Base-by-base conservation (phyloP, 345 rosid genomes). In the Citrus australasica region DNA sequence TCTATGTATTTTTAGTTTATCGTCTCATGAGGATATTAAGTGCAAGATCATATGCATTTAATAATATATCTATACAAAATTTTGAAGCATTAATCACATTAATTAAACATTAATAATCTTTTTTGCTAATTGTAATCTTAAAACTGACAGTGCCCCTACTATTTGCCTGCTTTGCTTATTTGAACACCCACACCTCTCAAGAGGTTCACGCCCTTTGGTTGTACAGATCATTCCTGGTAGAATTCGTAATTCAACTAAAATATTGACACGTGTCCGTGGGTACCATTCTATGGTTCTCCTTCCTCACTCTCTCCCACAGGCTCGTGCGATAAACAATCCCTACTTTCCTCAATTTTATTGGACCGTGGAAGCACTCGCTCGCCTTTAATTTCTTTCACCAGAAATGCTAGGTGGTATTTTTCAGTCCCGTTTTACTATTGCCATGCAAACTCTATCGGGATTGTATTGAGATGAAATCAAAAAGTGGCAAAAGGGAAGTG, bases 221-320 rank as follows among this genome's bases (percentile, higher is more conserved):
- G 27, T 27, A 27, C 88, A 80, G 84, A 83, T 76, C 78, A 61
- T 58, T 80, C 81, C 82, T 84, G 63, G 62, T 69, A 73, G 75
- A 87, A 64, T 82, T 68, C 78, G 82, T 81, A 71, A 27, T 40
- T 79, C 71, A 68, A 69, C 77, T 85, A 67, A 32, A 28, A 30
- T 77, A 51, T 19, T 67, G 69, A 83, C 86, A 83, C 82, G 81
- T 88, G 87, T 84, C 78, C 37, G 60, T 61, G 75, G 69, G 74
- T 24, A 79, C 83, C 70, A 75, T 71, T 10, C 48, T 51, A 9
- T 35, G 0, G 2, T 9, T 10, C 28, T 35, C 35, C 1, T 62
- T 3, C 2, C 7, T 60, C 71, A 72, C 76, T 5, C 60, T 11
- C n/a, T 60, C 40, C 27, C 42, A 1, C 3, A 21, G 56, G 7